A percentile compares a stretch with the other conserved stretches of the same genome.
Evolutionary conservation across 768 basidiomycete species (phyloP).

Genomic region (Pulveroboletus sp.): DNA sequence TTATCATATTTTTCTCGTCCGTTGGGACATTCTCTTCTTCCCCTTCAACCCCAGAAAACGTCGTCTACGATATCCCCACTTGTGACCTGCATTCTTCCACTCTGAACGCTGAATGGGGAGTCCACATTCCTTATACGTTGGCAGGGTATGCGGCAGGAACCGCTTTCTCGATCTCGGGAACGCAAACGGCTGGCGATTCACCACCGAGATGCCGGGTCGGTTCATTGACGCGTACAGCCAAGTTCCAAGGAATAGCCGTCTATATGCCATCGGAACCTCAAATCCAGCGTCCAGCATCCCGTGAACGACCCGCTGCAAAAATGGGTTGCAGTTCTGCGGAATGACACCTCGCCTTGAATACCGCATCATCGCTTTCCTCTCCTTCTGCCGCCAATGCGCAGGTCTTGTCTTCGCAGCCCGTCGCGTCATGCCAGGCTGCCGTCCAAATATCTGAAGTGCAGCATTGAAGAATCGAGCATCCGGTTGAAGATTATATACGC

Average conservation of each 20-base stretch:
- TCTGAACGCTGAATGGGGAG: constrained; percentile 28
- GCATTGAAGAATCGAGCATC: constrained; percentile 72
- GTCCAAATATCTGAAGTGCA: constrained; percentile 42
- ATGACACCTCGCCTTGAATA: constrained; percentile 27
- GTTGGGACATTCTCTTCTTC: constrained; percentile 1
- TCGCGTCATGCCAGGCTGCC: constrained; percentile 16
- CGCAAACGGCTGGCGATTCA: constrained; percentile 25
- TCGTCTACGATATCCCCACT: constrained; percentile 20
- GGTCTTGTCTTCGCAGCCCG: constrained; percentile 15
- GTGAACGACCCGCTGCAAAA: constrained; percentile 34
- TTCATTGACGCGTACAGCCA: constrained; percentile 21
- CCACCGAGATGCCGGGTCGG: constrained; percentile 1
- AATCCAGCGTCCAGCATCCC: constrained; percentile 39
- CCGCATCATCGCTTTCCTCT: constrained; percentile 22
- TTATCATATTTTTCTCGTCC: constrained; percentile 25
- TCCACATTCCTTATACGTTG: constrained; percentile 30
- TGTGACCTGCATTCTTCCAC: constrained; percentile 20
- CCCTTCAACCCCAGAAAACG: not conserved
- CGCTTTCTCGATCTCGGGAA: constrained; percentile 20
- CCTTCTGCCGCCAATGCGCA: constrained; percentile 29
- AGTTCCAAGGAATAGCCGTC: constrained; percentile 37
- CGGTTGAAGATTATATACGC: constrained; percentile 36
- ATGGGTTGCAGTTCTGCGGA: constrained; percentile 28
- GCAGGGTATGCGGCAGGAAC: constrained; percentile 24
- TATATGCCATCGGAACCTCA: constrained; percentile 37